Evolutionary conservation across 2,329 filamentous ascomycete species (phyloP), one percentile per base, ranked within the genome.

Genomic region (Aspergillus pseudoviridinutans): DNA sequence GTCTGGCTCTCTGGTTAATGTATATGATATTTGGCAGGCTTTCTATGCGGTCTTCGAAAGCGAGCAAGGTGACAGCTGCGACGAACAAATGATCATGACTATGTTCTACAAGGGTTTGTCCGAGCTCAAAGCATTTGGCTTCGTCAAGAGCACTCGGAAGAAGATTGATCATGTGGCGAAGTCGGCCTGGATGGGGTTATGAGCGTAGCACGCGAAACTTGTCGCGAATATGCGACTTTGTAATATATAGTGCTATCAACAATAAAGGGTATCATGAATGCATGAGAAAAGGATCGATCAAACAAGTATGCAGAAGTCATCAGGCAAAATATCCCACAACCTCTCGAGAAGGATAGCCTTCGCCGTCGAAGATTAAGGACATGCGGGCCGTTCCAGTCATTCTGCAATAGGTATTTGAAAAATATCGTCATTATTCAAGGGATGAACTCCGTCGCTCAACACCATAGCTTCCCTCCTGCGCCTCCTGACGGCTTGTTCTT

Each of bases 131-230:
- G 84, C 87, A 54, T 80, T 99, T 67, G 94, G 94, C 7, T 88
- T 97, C 75, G 83, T 97, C 60, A 97, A 94, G 78, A 82, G 84
- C 60, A 97, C 89, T 69, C 90, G 88, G 76, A 96, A 92, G 80
- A 96, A 96, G 80, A 85, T 87, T 25, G 94, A 97, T 71, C 93
- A 97, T 75, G 79, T 97, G 64, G 87, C 91, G 42, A 97, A 97
- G 79, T 81, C 92, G 38, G 78, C 81, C 53, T 90, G 87, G 86
- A 92, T 89, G 71, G 94, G 93, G 1, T 53, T 75, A 42, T 75
- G 52, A 68, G 53, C 9, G 6, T 49, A 9, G 56, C 68, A 47
- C 68, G 54, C 60, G 56, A 55, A 51, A 55, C 56, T 62, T 47
- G 49, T 52, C 54, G 42, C 52, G 49, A 56, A 50, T 14, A 56